A percentile compares a stretch with the other conserved stretches of the same genome.
Conservation (phyloP, 1,284 basidiomycete genomes). For the Cryptococcus sp. region DNA sequence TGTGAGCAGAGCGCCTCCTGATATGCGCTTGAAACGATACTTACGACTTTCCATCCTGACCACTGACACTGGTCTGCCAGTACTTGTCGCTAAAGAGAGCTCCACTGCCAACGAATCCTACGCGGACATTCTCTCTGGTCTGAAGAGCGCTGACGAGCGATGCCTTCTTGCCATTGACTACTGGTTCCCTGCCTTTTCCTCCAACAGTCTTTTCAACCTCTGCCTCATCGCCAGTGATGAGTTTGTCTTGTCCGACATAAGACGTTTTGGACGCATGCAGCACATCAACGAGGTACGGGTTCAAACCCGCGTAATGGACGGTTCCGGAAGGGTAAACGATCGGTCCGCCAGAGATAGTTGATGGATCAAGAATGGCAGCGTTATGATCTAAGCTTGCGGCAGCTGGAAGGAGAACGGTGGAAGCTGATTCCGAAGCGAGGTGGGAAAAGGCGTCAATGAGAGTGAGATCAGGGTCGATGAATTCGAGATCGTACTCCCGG, state of each 20-base stretch:
- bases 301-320: conserved; percentile 75
- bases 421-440: conserved; percentile 53
- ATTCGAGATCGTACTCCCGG: conserved; percentile 60
- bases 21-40: neutral
- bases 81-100: conserved; percentile 67
- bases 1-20: neutral
- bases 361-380: conserved; percentile 33
- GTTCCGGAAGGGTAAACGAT: conserved; percentile 64
- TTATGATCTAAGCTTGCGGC: conserved; percentile 62
- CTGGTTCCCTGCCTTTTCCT: conserved; percentile 66
- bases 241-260: conserved; percentile 66
- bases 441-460: conserved; percentile 56
- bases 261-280: conserved; percentile 66
- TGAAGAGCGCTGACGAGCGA: conserved; percentile 87
- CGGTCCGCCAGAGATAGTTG: conserved; percentile 37
- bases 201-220: conserved; percentile 61
- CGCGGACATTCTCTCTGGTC: conserved; percentile 71
- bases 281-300: conserved; percentile 80
- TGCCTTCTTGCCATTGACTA: conserved; percentile 70
- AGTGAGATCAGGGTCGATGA: conserved; percentile 51
- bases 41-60: conserved; percentile 28
- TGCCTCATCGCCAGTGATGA: conserved; percentile 60
- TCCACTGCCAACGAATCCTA: conserved; percentile 77
- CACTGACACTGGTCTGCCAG: conserved; percentile 44
- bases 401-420: conserved; percentile 69